Percentiles rank a stretch among this genome's conserved stretches.
These are phyloP conservation scores for Rhizophagus prolifer DNA, from an alignment of 192 early-diverging fungal species.

Conservation along the genomic window DNA sequence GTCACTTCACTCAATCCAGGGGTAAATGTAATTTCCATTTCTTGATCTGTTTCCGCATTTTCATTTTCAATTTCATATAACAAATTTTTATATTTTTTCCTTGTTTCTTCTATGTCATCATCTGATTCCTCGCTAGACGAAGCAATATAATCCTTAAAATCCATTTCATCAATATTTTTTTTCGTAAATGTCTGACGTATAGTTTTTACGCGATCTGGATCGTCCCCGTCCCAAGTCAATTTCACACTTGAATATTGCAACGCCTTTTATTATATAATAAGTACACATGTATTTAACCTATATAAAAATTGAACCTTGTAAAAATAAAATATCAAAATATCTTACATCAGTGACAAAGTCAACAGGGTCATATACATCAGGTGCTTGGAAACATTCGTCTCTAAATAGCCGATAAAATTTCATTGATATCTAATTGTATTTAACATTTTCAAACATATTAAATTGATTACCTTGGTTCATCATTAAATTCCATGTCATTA, in stretches of 20 bases:
- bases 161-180: conserved; percentile 86
- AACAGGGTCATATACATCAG: conserved; percentile 67
- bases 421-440: not conserved
- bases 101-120: conserved; percentile 51
- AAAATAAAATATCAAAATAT: not conserved
- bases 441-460: not conserved
- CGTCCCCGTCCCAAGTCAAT: conserved; percentile 95
- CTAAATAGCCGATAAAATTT: not conserved
- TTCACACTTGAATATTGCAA: conserved; percentile 92
- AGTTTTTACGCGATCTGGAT: conserved; percentile 74
- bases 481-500: conserved; percentile 84
- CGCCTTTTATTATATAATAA: conserved; percentile 43
- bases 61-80: conserved; percentile 40
- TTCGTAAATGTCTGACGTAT: conserved; percentile 84
- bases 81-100: conserved; percentile 51
- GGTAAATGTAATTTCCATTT: conserved; percentile 95
- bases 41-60: conserved; percentile 54
- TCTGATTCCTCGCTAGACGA: conserved; percentile 68
- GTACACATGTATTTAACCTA: not conserved
- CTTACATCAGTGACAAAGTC: conserved; percentile 67
- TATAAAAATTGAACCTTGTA: not conserved
- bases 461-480: conserved; percentile 47
- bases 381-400: conserved; percentile 56
- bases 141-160: conserved; percentile 88
- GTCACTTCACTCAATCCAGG: conserved; percentile 83